Evolutionary conservation across 805 yeast species (phyloP).

Genomic region (Scheffersomyces stipitis): DNA sequence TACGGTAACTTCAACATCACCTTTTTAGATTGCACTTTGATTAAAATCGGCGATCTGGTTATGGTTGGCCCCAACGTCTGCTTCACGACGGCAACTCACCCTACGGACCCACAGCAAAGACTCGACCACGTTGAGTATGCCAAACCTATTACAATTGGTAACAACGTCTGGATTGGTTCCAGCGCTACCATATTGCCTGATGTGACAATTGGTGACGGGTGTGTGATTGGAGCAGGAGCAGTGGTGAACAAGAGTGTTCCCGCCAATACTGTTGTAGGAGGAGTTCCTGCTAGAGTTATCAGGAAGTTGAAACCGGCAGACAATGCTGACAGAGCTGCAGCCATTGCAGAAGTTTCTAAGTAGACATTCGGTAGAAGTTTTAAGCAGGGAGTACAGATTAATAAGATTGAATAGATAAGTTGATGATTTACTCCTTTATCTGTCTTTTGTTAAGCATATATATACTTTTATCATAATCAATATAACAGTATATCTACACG

Average conservation of each 20-base stretch:
- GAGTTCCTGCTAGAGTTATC: conserved; percentile 57
- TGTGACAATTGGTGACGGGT: conserved; percentile 60
- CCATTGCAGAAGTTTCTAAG: background rate
- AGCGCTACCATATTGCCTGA: conserved; percentile 60
- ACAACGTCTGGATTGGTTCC: conserved; percentile 69
- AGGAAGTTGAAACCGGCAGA: conserved; percentile 24
- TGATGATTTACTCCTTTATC: no score
- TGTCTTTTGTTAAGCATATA: no score
- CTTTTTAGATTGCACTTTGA: conserved; percentile 59
- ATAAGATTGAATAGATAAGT: no score
- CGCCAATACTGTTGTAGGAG: conserved; percentile 55
- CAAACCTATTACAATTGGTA: conserved; percentile 56
- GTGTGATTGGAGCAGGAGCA: conserved; percentile 66
- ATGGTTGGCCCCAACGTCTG: conserved; percentile 64
- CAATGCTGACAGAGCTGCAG: conserved; percentile 12
- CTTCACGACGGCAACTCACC: conserved; percentile 65
- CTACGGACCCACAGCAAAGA: conserved; percentile 49
- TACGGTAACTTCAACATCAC: conserved; percentile 59
- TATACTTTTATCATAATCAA: no score
- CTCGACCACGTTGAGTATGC: conserved; percentile 51
- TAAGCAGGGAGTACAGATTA: no score
- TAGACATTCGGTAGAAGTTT: conserved; percentile 7
- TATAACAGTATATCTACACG: no score
- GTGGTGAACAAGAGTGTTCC: conserved; percentile 62
- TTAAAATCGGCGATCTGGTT: conserved; percentile 60